These are phyloP conservation scores for Eimeria falciformis DNA, from an alignment of 169 alveolate species.

Conservation along the genomic window DNA sequence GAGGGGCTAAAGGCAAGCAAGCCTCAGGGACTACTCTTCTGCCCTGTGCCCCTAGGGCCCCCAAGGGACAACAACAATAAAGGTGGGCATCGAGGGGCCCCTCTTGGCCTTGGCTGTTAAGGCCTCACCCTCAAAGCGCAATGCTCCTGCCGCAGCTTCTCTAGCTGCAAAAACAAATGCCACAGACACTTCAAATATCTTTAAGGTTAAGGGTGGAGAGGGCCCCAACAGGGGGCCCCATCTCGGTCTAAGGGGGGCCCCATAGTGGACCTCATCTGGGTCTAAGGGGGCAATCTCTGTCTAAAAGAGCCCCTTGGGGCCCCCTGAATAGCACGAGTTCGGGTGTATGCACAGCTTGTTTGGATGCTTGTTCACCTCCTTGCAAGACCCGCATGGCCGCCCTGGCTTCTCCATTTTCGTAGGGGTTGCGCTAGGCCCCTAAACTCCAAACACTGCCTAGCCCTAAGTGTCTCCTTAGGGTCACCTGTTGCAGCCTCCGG, in stretches of 20 bases:
- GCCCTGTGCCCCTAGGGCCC: too few relatives aligned
- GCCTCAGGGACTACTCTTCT: too few relatives aligned
- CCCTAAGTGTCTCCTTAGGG: too few relatives aligned
- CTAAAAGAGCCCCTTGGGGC: background rate
- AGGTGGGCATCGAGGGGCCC: slow-evolving; percentile 20
- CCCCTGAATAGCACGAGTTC: too few relatives aligned
- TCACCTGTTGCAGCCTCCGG: too few relatives aligned
- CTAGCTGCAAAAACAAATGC: slow-evolving; percentile 31
- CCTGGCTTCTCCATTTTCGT: background rate
- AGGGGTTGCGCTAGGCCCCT: too few relatives aligned
- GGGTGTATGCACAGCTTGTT: too few relatives aligned
- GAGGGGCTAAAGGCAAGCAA: too few relatives aligned
- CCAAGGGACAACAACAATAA: too few relatives aligned
- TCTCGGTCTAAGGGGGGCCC: background rate
- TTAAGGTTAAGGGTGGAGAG: background rate
- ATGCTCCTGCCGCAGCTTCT: background rate
- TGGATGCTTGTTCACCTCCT: background rate
- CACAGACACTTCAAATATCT: background rate
- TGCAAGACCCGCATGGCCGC: slow-evolving; percentile 1
- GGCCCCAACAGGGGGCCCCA: slow-evolving; percentile 1
- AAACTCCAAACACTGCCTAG: too few relatives aligned
- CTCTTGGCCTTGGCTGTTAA: too few relatives aligned
- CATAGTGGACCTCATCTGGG: background rate
- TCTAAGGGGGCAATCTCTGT: background rate
- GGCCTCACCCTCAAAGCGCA: background rate